Conservation (phyloP, 2,329 filamentous ascomycete species). For the Alternaria dauci region DNA sequence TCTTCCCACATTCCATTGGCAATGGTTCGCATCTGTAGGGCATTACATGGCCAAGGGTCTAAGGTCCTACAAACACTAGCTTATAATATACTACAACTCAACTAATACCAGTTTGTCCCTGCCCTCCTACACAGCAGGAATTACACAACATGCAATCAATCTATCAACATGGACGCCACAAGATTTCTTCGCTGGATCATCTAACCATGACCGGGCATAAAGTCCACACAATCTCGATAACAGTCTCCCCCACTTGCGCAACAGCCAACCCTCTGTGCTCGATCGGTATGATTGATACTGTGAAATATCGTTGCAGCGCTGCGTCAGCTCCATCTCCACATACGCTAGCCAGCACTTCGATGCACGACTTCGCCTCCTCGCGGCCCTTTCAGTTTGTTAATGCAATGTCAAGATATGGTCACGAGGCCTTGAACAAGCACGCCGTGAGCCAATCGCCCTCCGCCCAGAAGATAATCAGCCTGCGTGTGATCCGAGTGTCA, state of each 20-base stretch:
- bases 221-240: conserved; percentile 22
- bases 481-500: conserved; percentile 9
- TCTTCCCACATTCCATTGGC: not conserved
- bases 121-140: not conserved
- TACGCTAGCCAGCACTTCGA: conserved; percentile 41
- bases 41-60: not conserved
- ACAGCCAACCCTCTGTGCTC: conserved; percentile 24
- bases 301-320: conserved; percentile 16
- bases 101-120: not conserved
- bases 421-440: conserved; percentile 14
- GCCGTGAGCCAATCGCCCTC: conserved; percentile 23
- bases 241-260: conserved; percentile 42
- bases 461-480: conserved; percentile 8
- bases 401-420: conserved; percentile 25
- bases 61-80: not conserved
- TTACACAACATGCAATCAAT: not conserved
- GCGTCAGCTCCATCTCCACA: conserved; percentile 38
- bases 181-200: conserved; percentile 18
- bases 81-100: not conserved
- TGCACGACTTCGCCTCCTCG: conserved; percentile 16
- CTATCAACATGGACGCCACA: not conserved
- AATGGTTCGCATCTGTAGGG: not conserved
- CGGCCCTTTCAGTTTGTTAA: not conserved
- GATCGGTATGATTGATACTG: conserved; percentile 24
- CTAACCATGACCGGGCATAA: conserved; percentile 32